These are phyloP conservation scores for Passalora sequoiae DNA, from an alignment of 2,329 filamentous ascomycete species.

Conservation along the genomic window DNA sequence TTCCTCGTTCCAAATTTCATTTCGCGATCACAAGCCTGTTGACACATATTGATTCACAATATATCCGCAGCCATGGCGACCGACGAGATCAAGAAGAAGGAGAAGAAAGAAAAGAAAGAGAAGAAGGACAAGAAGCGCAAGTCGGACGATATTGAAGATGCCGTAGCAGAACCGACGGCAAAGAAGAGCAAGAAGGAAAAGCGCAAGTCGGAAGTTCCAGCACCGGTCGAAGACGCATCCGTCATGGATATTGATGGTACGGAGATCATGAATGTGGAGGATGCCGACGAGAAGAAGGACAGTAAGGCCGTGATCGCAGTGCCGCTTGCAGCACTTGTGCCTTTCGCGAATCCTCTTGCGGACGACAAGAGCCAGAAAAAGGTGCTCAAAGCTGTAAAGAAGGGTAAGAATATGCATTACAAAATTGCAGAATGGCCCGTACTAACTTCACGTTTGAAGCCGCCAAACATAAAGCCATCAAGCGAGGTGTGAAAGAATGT, in stretches of 20 bases:
- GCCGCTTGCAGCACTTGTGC: constrained; percentile 58
- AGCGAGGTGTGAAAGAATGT: constrained; percentile 97
- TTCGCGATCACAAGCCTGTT: too few species aligned
- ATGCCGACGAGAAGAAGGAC: constrained; percentile 40
- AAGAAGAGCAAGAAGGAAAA: constrained; percentile 55
- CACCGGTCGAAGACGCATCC: constrained; percentile 34
- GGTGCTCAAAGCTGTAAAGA: constrained; percentile 61
- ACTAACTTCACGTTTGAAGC: constrained; percentile 52
- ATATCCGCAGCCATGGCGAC: too few species aligned
- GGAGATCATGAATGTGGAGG: constrained; percentile 39
- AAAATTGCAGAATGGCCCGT: too few species aligned
- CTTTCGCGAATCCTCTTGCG: constrained; percentile 75
- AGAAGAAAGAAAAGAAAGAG: constrained; percentile 28
- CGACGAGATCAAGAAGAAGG: constrained; percentile 36
- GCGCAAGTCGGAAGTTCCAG: constrained; percentile 45
- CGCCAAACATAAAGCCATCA: constrained; percentile 90
- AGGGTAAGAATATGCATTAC: constrained; percentile 48
- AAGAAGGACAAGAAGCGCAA: constrained; percentile 38
- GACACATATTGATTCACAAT: constrained; percentile 9
- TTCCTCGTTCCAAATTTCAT: too few species aligned
- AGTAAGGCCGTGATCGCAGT: constrained; percentile 39
- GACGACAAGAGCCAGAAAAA: constrained; percentile 70
- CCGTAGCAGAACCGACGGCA: constrained; percentile 21
- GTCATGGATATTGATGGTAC: constrained; percentile 23
- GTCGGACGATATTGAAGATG: constrained; percentile 27